A percentile compares a stretch with the other conserved stretches of the same genome.
Evolutionary conservation across 202 grass and related monocot species (phyloP).

Genomic region (Thinopyrum obtusiflorum): DNA sequence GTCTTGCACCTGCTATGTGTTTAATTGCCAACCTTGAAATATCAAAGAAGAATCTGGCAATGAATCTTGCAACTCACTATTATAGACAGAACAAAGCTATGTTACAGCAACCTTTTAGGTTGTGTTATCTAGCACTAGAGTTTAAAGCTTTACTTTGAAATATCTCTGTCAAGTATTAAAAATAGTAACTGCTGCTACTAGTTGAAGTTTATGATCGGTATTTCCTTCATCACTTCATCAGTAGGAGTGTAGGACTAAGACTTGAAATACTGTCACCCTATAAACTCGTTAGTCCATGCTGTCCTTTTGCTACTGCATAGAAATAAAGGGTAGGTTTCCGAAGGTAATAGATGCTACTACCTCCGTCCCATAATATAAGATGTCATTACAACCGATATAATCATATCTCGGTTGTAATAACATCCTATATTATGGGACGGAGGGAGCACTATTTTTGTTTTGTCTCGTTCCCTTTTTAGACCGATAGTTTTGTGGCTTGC

Average conservation of each 20-base stretch:
- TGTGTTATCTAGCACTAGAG: background rate
- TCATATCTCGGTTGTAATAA: too few species aligned
- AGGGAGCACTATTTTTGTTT: background rate
- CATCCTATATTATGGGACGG: too few species aligned
- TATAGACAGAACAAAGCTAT: background rate
- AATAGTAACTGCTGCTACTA: background rate
- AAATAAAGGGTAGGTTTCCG: background rate
- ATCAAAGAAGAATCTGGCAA: background rate
- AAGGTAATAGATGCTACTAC: background rate
- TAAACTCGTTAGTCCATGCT: background rate
- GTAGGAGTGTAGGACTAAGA: constrained; percentile 7
- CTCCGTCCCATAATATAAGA: too few species aligned
- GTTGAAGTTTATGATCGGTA: constrained; percentile 6
- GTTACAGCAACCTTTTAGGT: background rate
- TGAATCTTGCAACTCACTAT: background rate
- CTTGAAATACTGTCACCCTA: background rate
- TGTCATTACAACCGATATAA: too few species aligned
- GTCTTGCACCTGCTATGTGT: background rate
- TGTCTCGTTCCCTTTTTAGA: background rate
- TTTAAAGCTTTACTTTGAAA: background rate
- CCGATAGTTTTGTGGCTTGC: background rate
- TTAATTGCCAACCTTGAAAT: background rate
- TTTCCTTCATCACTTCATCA: background rate
- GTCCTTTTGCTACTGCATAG: background rate
- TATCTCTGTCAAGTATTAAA: background rate